Evolutionary conservation across 345 rosid species (phyloP), one percentile per base, ranked within the genome.

Genomic region (Luvunga scandens): DNA sequence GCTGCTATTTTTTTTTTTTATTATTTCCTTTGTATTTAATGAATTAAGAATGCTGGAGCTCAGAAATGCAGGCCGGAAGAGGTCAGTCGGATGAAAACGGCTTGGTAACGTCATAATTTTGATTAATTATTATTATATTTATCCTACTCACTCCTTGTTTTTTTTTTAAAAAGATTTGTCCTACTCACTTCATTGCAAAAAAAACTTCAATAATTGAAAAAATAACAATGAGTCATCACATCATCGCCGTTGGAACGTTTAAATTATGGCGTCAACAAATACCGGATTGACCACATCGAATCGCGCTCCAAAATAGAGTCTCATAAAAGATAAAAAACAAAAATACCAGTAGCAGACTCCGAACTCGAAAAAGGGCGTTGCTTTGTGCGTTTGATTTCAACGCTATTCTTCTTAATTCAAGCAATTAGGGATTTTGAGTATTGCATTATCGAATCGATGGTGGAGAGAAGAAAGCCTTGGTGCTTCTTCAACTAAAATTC

Each of bases 401-500:
- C 57, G n/a, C 6, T 57, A 78, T 71, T 21, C 75, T 62, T 6
- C 7, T 25, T 16, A 18, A 28, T 21, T 64, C 59, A 24, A 38
- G 50, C 55, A 34, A 16, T 25, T 19, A 56, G 42, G 75, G 80
- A 13, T 66, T 66, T 74, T 63, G 18, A 48, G 39, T 31, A 70
- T 81, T 72, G 55, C 48, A 60, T 45, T 71, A 13, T 25, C 65
- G 69, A 91, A 89, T 25, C 65, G 69, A 91, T 90, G 96, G 90
- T 84, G 77, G 93, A 82, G 86, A 86, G 93, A 82, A 89, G 98
- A 86, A 89, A 78, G 86, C 97, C 98, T 82, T 92, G 73, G 81
- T 96, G 28, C 95, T 92, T 88, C 93, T 81, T 92, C 99, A 67
- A 94, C 95, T 72, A 94, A 87, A 84, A 24, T 81, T 72, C 88